Evolutionary conservation across 2,329 filamentous ascomycete species (phyloP).

Genomic region (Fusarium sp.): DNA sequence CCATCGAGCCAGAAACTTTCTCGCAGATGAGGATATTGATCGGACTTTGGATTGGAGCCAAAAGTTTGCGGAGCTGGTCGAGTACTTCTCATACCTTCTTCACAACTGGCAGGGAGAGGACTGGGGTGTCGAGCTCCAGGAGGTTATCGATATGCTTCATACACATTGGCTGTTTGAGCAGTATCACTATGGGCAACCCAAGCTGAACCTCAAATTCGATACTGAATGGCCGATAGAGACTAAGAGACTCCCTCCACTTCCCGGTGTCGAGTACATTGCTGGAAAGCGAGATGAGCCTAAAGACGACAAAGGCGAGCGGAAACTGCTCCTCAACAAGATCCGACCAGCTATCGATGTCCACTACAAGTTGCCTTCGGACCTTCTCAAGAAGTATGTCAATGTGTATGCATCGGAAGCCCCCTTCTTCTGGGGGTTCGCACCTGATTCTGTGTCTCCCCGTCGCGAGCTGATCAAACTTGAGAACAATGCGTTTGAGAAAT

Average conservation of each 20-base stretch:
- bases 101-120: constrained; percentile 43
- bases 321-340: constrained; percentile 29
- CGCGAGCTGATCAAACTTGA: constrained; percentile 57
- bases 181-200: constrained; percentile 53
- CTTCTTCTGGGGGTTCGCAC: constrained; percentile 22
- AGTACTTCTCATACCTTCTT: constrained; percentile 58
- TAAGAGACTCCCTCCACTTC: constrained; percentile 49
- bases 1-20: constrained; percentile 59
- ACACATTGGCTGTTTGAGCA: constrained; percentile 56
- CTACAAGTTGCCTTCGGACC: constrained; percentile 40
- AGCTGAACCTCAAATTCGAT: constrained; percentile 50
- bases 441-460: not conserved
- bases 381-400: constrained; percentile 33
- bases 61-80: constrained; percentile 55
- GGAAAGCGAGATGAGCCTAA: not conserved
- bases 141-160: constrained; percentile 54
- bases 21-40: constrained; percentile 64
- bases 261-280: constrained; percentile 17
- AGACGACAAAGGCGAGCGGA: constrained; percentile 31
- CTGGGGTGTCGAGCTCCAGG: constrained; percentile 52
- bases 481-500: constrained; percentile 55
- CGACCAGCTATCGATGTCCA: constrained; percentile 44
- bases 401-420: constrained; percentile 29
- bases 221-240: constrained; percentile 41
- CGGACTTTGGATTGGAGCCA: constrained; percentile 59